These are phyloP conservation scores for Candida patagonica DNA, from an alignment of 805 yeast genomes.

Conservation along the genomic window DNA sequence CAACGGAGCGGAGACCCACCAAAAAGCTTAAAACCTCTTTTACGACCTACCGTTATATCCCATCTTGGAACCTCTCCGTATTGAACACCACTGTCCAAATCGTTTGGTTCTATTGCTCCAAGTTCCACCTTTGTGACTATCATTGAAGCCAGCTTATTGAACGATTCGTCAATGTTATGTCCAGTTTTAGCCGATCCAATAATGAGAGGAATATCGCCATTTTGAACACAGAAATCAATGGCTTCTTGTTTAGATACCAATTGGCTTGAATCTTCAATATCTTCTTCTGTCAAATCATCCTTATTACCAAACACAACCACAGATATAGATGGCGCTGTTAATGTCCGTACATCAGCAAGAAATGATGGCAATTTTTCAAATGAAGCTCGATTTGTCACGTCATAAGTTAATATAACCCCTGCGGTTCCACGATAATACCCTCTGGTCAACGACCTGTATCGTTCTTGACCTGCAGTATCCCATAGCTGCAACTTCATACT, in stretches of 20 bases:
- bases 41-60: slow-evolving; percentile 22
- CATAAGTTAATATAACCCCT: slow-evolving; percentile 86
- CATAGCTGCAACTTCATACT: slow-evolving; percentile 76
- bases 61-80: slow-evolving; percentile 38
- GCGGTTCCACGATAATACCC: slow-evolving; percentile 95
- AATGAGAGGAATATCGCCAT: slow-evolving; percentile 31
- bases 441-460: slow-evolving; percentile 88
- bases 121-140: slow-evolving; percentile 39
- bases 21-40: too few relatives aligned
- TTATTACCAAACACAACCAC: slow-evolving; percentile 89
- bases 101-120: slow-evolving; percentile 41
- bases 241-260: slow-evolving; percentile 30
- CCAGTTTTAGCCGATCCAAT: slow-evolving; percentile 36
- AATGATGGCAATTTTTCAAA: slow-evolving; percentile 82
- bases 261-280: slow-evolving; percentile 24
- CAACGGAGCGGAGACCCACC: too few relatives aligned
- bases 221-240: slow-evolving; percentile 25
- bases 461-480: slow-evolving; percentile 97
- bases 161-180: slow-evolving; percentile 34
- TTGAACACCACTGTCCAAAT: slow-evolving; percentile 39
- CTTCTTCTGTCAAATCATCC: slow-evolving; percentile 51
- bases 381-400: slow-evolving; percentile 74
- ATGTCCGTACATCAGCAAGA: slow-evolving; percentile 81
- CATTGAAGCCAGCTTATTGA: slow-evolving; percentile 31
- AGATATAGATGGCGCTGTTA: slow-evolving; percentile 86